Evolutionary conservation across 371 early-diverging fungal species (phyloP).

Genomic region (Mortierella sp.): DNA sequence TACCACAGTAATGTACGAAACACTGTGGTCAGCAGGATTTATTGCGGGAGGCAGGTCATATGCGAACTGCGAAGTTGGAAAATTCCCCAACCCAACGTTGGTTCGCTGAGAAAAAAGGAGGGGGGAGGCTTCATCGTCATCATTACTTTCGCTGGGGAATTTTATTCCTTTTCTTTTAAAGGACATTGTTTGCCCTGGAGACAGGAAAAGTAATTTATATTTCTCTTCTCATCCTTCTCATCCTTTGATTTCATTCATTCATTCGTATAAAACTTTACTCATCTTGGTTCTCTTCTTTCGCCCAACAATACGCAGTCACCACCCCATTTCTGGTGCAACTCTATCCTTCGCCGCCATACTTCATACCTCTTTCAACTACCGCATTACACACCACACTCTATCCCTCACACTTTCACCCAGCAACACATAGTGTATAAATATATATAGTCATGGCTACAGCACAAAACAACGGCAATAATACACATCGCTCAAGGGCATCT

Average conservation of each 20-base stretch:
- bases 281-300: neutral
- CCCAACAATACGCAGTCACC: slow-evolving; percentile 9
- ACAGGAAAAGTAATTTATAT: neutral
- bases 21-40: neutral
- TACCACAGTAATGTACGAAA: too few species aligned
- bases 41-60: neutral
- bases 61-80: slow-evolving; percentile 2
- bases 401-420: neutral
- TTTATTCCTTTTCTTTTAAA: neutral
- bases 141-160: slow-evolving; percentile 4
- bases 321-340: neutral
- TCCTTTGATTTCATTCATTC: neutral
- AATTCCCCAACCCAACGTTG: neutral
- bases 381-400: neutral
- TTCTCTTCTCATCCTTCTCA: neutral
- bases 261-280: neutral
- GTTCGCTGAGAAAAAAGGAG: slow-evolving; percentile 4
- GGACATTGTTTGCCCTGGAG: neutral
- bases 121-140: neutral
- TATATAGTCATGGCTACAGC: slow-evolving; percentile 11
- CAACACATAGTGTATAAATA: neutral
- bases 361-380: neutral
- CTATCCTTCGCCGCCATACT: neutral
- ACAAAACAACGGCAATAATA: slow-evolving; percentile 14
- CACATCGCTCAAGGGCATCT: slow-evolving; percentile 48